Conservation (phyloP, 2,329 filamentous ascomycete species). For the Cryphonectria parasitica region DNA sequence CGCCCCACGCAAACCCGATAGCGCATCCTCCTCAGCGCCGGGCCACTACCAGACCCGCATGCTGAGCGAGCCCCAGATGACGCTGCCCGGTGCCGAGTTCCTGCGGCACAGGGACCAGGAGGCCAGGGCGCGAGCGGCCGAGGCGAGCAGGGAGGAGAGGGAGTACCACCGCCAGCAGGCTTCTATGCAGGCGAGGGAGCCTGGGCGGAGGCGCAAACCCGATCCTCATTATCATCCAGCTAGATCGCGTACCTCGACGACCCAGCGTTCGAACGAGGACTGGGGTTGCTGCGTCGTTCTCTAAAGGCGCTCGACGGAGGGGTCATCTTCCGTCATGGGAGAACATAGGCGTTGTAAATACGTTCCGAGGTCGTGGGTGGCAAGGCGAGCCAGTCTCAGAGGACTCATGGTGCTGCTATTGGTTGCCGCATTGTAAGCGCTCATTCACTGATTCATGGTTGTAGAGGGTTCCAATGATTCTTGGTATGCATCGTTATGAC, state of each 20-base stretch:
- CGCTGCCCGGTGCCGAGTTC: not conserved
- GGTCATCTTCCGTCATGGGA: not conserved
- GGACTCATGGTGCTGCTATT: not conserved
- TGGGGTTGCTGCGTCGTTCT: slow-evolving; percentile 3
- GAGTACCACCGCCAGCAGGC: not conserved
- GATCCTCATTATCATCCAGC: not conserved
- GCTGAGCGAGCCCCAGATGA: slow-evolving; percentile 5
- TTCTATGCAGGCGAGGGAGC: not conserved
- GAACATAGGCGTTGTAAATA: not conserved
- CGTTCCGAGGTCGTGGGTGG: not conserved
- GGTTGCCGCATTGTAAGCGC: not conserved
- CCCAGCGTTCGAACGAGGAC: not conserved
- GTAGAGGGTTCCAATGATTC: not conserved
- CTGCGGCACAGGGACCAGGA: not conserved
- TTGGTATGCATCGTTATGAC: not conserved
- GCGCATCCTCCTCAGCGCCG: not conserved
- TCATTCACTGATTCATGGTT: not conserved
- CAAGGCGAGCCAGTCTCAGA: not conserved
- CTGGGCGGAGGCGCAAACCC: not conserved
- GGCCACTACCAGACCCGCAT: slow-evolving; percentile 5
- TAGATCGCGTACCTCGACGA: not conserved
- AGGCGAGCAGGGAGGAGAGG: not conserved
- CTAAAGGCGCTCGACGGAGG: not conserved
- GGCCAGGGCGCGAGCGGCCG: not conserved
- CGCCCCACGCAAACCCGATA: not conserved